Base-by-base conservation (phyloP, 345 rosid genomes). In the Stellera chamaejasme region DNA sequence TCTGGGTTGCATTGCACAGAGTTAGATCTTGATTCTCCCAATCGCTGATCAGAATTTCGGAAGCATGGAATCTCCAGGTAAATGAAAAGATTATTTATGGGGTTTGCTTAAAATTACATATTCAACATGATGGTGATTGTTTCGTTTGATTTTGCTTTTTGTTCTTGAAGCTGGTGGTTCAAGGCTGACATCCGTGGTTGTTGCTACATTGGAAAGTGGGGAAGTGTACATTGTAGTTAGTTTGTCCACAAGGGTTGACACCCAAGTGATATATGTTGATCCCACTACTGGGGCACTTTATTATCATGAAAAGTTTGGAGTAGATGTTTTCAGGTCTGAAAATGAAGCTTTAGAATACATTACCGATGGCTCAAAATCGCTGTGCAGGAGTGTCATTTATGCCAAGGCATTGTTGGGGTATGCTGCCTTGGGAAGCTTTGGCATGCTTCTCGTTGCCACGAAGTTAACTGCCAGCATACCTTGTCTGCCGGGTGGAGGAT, bases 401-500 rank as follows among this genome's bases (percentile, higher is more conserved):
- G 97, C 78, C 42, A 79, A 74, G 77, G 99, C 82, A 2, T 79
- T 92, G 65, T 68, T 92, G 39, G 99, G 99, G 43, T 92, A 89
- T 65, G 89, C 94, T 52, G 82, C 86, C 50, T 66, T 92, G 75
- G 96, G 99, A 66, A 75, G 91, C 59, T 74, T 63, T 43, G 88
- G 90, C 27, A 60, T 84, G 81, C 99, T 92, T 72, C 81, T 92
- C 27, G 80, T 92, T 44, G 99, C 99, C 13, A 89, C 91, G 10
- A 82, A 73, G 82, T 65, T 89, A 61, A 65, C 72, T 71, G 71
- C 88, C 26, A 84, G 82, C 66, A 75, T 92, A 64, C 91, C 81
- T 9, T 64, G 77, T 66, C 69, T 92, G 66, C 99, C 99, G 64
- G 99, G 97, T 41, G 99, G 99, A 27, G 97, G 96, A 55, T 82